Evolutionary conservation across 2,329 filamentous ascomycete genomes (phyloP).

Genomic region (Endocalyx cinctus): DNA sequence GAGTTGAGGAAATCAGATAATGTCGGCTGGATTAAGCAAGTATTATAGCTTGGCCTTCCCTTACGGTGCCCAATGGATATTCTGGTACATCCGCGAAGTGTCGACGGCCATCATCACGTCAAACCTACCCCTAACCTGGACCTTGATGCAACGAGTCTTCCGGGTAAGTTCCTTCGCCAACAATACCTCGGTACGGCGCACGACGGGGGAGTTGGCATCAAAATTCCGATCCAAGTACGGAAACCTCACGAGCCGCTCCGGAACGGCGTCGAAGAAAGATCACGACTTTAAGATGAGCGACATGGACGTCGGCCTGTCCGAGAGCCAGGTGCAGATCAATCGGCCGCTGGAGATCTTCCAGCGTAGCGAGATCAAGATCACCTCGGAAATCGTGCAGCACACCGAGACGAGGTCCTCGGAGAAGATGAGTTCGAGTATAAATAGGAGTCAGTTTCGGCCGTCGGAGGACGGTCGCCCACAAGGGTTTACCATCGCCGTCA

Average conservation of each 20-base stretch:
- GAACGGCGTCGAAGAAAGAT: slow-evolving; percentile 9
- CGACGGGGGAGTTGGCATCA: slow-evolving; percentile 12
- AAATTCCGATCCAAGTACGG: slow-evolving; percentile 21
- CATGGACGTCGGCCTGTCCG: slow-evolving; percentile 20
- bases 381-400: slow-evolving; percentile 1
- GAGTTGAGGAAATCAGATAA: too few species aligned
- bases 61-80: slow-evolving; percentile 34
- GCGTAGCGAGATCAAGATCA: slow-evolving; percentile 29
- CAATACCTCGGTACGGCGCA: slow-evolving; percentile 23
- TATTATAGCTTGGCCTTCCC: slow-evolving; percentile 37
- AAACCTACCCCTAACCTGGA: slow-evolving; percentile 40
- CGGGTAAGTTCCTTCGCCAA: slow-evolving; percentile 30
- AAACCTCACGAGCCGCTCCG: slow-evolving; percentile 8
- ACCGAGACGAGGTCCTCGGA: too few species aligned
- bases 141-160: slow-evolving; percentile 34
- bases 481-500: too few species aligned
- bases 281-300: slow-evolving; percentile 1
- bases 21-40: slow-evolving; percentile 45
- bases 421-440: too few species aligned
- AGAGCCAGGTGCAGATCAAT: slow-evolving; percentile 36
- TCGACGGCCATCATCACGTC: slow-evolving; percentile 39
- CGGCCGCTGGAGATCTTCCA: slow-evolving; percentile 33
- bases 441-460: too few species aligned
- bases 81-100: slow-evolving; percentile 42
- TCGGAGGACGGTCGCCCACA: too few species aligned